Evolutionary conservation across 805 yeast genomes (phyloP), one percentile per base, ranked within the genome.

Genomic region (Starmerella riodocensis): DNA sequence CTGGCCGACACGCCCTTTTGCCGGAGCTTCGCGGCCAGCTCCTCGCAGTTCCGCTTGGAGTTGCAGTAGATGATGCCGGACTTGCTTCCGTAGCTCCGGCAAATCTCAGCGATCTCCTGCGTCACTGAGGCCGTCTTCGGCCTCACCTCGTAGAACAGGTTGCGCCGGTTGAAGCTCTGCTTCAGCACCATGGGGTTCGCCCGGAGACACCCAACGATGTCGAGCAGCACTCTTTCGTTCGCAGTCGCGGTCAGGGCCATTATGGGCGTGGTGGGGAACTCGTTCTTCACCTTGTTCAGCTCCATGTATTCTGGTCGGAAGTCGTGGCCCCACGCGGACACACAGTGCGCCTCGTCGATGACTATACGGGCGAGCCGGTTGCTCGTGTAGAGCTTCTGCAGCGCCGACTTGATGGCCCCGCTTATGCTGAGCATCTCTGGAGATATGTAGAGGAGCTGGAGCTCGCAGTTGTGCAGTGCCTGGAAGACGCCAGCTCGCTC

Each of bases 181-280:
- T 80, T 81, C 51, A 84, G 67, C 37, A 80, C 68, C 17, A 73
- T 67, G 25, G 67, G 58, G 20, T 66, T 53, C 62, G 83, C 65
- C 24, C 75, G 70, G 42, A 91, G 63, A 52, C 86, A 84, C 53
- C 78, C 82, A 21, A 79, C 68, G 42, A 91, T 84, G 59, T 91
- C 98, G 64, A 77, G 62, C 49, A 84, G 65, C 9, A 91, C 98
- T 47, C 78, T 80, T 39, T 80, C 84, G 57, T 84, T 91, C 1
- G 98, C 98, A 0, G 98, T 91, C 0, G 97, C 98, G 0, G 98
- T 91, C 43, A 91, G 65, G 0, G 97, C 98, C 84, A 91, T 85
- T 45, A 91, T 66, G 1, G 98, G 98, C 4, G 84, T 73, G 37
- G 69, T 70, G 0, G 94, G 93, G 54, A 71, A 91, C 35, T 73